Percentiles rank a stretch among this genome's conserved stretches.
Evolutionary conservation across 2,329 filamentous ascomycete genomes (phyloP).

Genomic region (Chaetomiaceae sp.): DNA sequence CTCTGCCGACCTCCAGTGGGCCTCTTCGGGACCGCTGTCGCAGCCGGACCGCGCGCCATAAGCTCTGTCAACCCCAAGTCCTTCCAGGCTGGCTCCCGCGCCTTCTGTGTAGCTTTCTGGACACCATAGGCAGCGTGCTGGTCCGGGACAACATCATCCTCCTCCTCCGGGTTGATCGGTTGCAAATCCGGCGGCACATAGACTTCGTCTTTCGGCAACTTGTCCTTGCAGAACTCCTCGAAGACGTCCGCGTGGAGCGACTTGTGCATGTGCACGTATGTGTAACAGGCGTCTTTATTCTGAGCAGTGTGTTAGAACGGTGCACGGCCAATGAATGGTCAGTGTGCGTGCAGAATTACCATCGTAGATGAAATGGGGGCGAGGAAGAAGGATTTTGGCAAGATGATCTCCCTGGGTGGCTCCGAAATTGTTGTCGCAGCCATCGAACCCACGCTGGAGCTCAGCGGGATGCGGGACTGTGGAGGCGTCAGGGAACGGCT

Average conservation of each 20-base stretch:
- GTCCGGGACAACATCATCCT: constrained; percentile 83
- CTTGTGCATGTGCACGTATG: constrained; percentile 69
- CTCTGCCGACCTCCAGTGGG: constrained; percentile 16
- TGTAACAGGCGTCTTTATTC: constrained; percentile 73
- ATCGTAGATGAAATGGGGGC: constrained; percentile 5
- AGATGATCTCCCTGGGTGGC: background rate
- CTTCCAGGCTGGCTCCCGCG: constrained; percentile 70
- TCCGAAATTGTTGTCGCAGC: background rate
- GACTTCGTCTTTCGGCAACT: constrained; percentile 71
- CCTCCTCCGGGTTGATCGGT: constrained; percentile 80
- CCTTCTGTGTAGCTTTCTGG: constrained; percentile 69
- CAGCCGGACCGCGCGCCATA: constrained; percentile 57
- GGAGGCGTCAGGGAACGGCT: constrained; percentile 10
- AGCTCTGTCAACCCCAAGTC: constrained; percentile 70
- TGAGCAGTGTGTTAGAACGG: constrained; percentile 25
- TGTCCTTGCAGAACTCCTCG: constrained; percentile 69
- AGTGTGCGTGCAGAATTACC: too few relatives aligned
- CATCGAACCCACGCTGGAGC: background rate
- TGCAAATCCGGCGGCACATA: constrained; percentile 76
- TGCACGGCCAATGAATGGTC: too few relatives aligned
- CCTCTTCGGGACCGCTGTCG: constrained; percentile 16
- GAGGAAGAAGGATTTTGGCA: background rate
- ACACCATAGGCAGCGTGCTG: constrained; percentile 87
- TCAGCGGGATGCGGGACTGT: constrained; percentile 10
- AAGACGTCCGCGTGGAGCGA: constrained; percentile 72